These are phyloP conservation scores for Mycosphaerella sp. DNA, from an alignment of 2,329 filamentous ascomycete species.

Conservation along the genomic window DNA sequence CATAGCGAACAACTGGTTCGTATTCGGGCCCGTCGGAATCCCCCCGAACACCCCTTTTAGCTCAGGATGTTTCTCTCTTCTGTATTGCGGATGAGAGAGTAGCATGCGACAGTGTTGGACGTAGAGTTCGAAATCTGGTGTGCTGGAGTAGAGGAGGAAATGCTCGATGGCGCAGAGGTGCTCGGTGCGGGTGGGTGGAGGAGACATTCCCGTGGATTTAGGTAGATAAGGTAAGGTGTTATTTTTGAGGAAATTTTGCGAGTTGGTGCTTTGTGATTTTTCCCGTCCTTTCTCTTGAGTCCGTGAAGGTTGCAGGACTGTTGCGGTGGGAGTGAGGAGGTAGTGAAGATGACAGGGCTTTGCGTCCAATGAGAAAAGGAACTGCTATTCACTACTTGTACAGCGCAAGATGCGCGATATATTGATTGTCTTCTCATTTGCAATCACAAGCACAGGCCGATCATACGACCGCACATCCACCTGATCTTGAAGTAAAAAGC, in stretches of 20 bases:
- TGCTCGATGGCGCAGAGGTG: not conserved
- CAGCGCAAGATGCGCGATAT: no score
- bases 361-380: not conserved
- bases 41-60: not conserved
- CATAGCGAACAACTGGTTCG: constrained; percentile 1
- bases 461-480: not conserved
- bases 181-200: no score
- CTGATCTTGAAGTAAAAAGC: not conserved
- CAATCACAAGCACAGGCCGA: not conserved
- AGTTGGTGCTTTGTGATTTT: no score
- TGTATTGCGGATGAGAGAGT: not conserved
- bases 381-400: not conserved
- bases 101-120: not conserved
- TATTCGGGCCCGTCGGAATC: constrained; percentile 1
- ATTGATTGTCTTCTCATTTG: no score
- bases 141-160: not conserved
- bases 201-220: no score
- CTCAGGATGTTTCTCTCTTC: not conserved
- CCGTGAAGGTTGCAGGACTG: no score
- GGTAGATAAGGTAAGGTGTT: no score
- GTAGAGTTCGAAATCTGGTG: constrained; percentile 2
- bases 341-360: not conserved
- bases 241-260: no score
- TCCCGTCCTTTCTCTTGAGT: not conserved
- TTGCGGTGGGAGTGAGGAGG: not conserved